Percentiles rank a stretch among this genome's conserved stretches.
Conservation (phyloP, 2,329 filamentous ascomycete species). For the Penicillium thymicola region DNA sequence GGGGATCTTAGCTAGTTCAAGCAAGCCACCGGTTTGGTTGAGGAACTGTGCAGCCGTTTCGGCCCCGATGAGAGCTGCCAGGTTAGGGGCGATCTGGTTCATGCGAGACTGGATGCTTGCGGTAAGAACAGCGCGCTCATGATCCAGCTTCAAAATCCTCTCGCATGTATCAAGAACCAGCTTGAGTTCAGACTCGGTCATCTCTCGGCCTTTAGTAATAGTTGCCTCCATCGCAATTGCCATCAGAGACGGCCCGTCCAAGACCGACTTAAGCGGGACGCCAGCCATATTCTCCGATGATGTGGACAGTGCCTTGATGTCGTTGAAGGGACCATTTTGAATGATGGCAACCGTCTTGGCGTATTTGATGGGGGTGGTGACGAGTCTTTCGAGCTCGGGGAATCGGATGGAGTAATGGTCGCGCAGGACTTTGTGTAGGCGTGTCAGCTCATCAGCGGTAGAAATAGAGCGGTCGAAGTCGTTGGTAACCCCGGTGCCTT, state of each 20-base stretch:
- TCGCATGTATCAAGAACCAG: conserved; percentile 75
- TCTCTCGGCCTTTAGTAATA: conserved; percentile 75
- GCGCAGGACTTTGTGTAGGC: conserved; percentile 93
- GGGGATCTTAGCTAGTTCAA: conserved; percentile 84
- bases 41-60: conserved; percentile 94
- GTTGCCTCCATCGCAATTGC: conserved; percentile 93
- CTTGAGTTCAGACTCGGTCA: conserved; percentile 71
- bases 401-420: conserved; percentile 95
- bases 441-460: conserved; percentile 87
- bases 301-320: conserved; percentile 74
- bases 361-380: conserved; percentile 91
- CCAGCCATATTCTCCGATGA: conserved; percentile 76
- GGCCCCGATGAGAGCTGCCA: conserved; percentile 86
- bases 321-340: conserved; percentile 86
- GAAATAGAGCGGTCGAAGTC: conserved; percentile 86
- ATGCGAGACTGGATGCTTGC: conserved; percentile 97
- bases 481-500: conserved; percentile 67
- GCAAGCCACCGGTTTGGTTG: conserved; percentile 85
- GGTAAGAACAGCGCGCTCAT: conserved; percentile 79
- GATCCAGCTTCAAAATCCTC: conserved; percentile 83
- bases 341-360: conserved; percentile 92
- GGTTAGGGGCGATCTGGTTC: conserved; percentile 91
- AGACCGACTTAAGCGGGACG: conserved; percentile 70
- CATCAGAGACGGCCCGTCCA: conserved; percentile 90
- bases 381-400: conserved; percentile 83